Conservation (phyloP, 2,329 filamentous ascomycete genomes). For the Monosporascus sp. region DNA sequence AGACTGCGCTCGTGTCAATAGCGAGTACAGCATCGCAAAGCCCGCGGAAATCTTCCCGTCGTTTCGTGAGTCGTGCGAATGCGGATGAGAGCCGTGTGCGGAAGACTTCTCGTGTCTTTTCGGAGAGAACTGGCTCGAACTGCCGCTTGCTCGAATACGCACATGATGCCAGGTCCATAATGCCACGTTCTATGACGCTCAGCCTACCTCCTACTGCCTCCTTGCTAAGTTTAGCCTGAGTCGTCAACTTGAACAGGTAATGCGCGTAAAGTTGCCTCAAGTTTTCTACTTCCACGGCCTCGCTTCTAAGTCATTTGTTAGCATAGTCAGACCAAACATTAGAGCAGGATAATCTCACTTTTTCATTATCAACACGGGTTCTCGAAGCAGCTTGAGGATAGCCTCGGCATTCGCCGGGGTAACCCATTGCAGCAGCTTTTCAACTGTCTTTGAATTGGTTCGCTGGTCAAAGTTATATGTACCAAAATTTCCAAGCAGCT, state of each 20-base stretch:
- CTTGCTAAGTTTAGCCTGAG: slow-evolving; percentile 27
- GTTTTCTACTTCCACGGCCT: slow-evolving; percentile 30
- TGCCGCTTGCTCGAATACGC: slow-evolving; percentile 46
- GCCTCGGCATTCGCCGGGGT: slow-evolving; percentile 50
- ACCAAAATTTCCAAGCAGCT: slow-evolving; percentile 65
- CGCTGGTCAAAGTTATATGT: slow-evolving; percentile 77
- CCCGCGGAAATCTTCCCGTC: slow-evolving; percentile 45
- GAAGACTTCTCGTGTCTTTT: slow-evolving; percentile 49
- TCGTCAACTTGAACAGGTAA: slow-evolving; percentile 49
- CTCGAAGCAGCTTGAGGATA: slow-evolving; percentile 42
- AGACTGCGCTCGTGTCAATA: slow-evolving; percentile 45
- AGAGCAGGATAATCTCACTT: slow-evolving; percentile 18
- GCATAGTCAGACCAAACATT: slow-evolving; percentile 18
- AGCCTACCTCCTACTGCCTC: slow-evolving; percentile 24
- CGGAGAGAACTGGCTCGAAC: slow-evolving; percentile 40
- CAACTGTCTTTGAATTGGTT: slow-evolving; percentile 80
- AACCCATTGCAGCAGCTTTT: slow-evolving; percentile 61
- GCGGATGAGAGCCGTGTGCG: slow-evolving; percentile 53
- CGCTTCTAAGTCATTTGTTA: slow-evolving; percentile 21
- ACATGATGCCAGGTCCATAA: slow-evolving; percentile 49
- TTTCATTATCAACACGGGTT: slow-evolving; percentile 33
- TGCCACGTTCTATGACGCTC: slow-evolving; percentile 35
- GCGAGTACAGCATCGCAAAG: slow-evolving; percentile 50
- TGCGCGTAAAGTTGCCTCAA: slow-evolving; percentile 46
- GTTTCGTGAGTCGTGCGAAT: slow-evolving; percentile 52